Percentiles rank a stretch among this genome's conserved stretches.
phyloP scores from a whole-genome alignment of 306 rosid species.

The Aeschynomene evenia region DNA sequence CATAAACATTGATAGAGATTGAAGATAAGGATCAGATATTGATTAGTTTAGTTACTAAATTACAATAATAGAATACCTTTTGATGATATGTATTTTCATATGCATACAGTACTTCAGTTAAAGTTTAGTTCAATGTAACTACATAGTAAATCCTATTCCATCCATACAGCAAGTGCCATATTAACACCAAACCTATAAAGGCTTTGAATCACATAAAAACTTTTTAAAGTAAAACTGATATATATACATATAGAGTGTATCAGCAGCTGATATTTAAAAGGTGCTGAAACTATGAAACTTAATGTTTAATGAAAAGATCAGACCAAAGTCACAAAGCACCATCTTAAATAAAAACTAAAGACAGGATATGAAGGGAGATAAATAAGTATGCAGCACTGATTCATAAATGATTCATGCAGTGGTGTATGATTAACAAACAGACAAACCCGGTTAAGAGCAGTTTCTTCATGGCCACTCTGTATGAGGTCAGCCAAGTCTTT shows the following conservation, averaged over 20 bases:
- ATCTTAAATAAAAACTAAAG: too few species aligned
- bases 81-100: neutral
- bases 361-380: neutral
- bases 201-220: neutral
- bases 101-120: neutral
- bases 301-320: too few species aligned
- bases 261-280: too few species aligned
- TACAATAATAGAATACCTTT: neutral
- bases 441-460: constrained; percentile 59
- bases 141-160: neutral
- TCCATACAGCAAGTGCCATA: neutral
- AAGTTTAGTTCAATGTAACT: neutral
- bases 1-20: neutral
- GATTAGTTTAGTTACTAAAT: neutral
- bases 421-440: neutral
- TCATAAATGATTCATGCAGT: neutral
- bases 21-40: neutral
- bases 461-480: constrained; percentile 48
- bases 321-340: too few species aligned
- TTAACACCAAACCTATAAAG: neutral
- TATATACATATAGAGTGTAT: neutral
- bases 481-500: constrained; percentile 58
- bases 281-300: too few species aligned
- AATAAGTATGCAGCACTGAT: neutral
- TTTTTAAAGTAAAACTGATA: neutral